phyloP scores from a whole-genome alignment of 2,329 filamentous ascomycete species.

The Hypoxylon sp. region DNA sequence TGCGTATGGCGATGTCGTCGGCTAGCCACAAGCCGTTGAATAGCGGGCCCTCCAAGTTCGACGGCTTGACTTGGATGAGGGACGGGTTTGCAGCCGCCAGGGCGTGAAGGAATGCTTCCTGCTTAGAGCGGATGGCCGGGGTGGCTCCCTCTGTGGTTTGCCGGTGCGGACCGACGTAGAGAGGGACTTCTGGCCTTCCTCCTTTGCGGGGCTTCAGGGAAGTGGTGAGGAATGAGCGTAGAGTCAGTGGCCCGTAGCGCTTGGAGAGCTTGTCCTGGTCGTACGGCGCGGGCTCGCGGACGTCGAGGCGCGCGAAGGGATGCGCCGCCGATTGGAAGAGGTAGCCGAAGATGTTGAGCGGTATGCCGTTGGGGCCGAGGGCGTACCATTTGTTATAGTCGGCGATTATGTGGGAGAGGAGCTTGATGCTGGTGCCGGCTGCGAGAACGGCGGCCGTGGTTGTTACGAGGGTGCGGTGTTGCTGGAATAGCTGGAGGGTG shows the following conservation, averaged over 20 bases:
- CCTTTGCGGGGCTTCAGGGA: slow-evolving; percentile 44
- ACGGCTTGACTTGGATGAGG: slow-evolving; percentile 49
- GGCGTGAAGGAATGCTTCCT: slow-evolving; percentile 48
- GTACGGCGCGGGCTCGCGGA: slow-evolving; percentile 52
- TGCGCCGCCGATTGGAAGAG: slow-evolving; percentile 53
- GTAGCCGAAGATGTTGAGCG: slow-evolving; percentile 61
- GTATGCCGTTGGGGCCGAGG: slow-evolving; percentile 60
- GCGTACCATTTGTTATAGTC: slow-evolving; percentile 59
- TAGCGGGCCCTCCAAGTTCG: slow-evolving; percentile 54
- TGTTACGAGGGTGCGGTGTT: slow-evolving; percentile 22
- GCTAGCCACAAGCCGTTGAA: slow-evolving; percentile 50
- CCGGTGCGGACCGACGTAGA: slow-evolving; percentile 57
- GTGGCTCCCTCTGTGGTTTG: slow-evolving; percentile 52
- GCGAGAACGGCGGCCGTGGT: slow-evolving; percentile 13
- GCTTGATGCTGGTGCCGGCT: slow-evolving; percentile 29
- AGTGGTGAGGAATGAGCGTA: slow-evolving; percentile 46
- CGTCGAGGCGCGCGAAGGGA: slow-evolving; percentile 54
- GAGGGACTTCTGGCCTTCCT: slow-evolving; percentile 52
- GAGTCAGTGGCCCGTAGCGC: slow-evolving; percentile 49
- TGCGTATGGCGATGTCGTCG: slow-evolving; percentile 2
- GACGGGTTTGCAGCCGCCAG: slow-evolving; percentile 49
- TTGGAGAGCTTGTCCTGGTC: slow-evolving; percentile 36
- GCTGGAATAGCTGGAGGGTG: slow-evolving; percentile 16
- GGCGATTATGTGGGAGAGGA: slow-evolving; percentile 44
- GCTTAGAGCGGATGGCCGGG: slow-evolving; percentile 34